Conservation (phyloP, 257 asterid species). For the Galeopsis tetrahit region DNA sequence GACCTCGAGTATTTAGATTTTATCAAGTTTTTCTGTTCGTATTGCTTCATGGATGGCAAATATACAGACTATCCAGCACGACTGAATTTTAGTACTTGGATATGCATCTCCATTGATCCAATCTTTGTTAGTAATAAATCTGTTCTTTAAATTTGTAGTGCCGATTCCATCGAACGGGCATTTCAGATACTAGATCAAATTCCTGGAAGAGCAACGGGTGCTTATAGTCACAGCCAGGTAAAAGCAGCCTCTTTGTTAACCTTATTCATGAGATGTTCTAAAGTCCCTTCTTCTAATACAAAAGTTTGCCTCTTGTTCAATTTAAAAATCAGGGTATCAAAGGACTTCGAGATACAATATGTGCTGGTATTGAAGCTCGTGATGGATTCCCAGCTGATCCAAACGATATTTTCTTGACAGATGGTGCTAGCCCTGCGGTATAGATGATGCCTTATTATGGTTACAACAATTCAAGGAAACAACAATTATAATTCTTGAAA, state of each 20-base stretch:
- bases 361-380: slow-evolving; percentile 95
- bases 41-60: not conserved
- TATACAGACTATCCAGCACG: not conserved
- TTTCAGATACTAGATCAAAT: slow-evolving; percentile 90
- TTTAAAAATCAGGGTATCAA: slow-evolving; percentile 70
- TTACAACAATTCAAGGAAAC: not conserved
- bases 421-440: slow-evolving; percentile 99
- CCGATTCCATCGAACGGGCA: slow-evolving; percentile 92
- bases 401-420: slow-evolving; percentile 93
- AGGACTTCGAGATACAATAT: slow-evolving; percentile 94
- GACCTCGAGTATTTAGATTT: slow-evolving; percentile 5
- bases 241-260: slow-evolving; percentile 21
- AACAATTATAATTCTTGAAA: not conserved
- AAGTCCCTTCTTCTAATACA: slow-evolving; percentile 1
- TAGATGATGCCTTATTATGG: not conserved
- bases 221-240: slow-evolving; percentile 99
- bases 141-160: slow-evolving; percentile 50
- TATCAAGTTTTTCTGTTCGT: not conserved
- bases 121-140: slow-evolving; percentile 20
- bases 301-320: slow-evolving; percentile 6
- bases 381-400: slow-evolving; percentile 97
- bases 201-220: slow-evolving; percentile 99
- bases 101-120: slow-evolving; percentile 5
- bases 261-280: not conserved
- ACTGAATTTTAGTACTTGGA: slow-evolving; percentile 9